A percentile compares a stretch with the other conserved stretches of the same genome.
Evolutionary conservation across 192 early-diverging fungal species (phyloP).

Genomic region (Linnemannia schmuckeri): DNA sequence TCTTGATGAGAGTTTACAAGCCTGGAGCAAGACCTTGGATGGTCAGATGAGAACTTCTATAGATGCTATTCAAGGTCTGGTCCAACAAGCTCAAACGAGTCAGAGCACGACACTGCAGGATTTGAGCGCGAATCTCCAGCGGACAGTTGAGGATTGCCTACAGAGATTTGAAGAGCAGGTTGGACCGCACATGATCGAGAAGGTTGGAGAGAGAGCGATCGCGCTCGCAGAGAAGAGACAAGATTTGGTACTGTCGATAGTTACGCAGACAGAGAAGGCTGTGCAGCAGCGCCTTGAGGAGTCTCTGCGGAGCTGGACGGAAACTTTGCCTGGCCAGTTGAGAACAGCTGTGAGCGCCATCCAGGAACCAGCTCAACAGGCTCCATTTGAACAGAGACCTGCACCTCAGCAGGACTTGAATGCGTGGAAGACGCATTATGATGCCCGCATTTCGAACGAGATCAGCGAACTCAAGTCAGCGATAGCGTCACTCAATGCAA

Average conservation of each 20-base stretch:
- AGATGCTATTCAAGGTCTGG: not conserved
- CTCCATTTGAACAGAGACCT: not conserved
- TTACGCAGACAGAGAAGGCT: not conserved
- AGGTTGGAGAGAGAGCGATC: not conserved
- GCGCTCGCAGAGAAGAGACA: not conserved
- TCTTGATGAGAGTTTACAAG: not conserved
- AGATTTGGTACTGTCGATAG: not conserved
- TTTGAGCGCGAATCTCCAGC: not conserved
- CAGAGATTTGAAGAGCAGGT: not conserved
- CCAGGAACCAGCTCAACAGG: not conserved
- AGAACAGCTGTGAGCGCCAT: not conserved
- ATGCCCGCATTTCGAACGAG: not conserved
- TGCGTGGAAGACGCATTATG: not conserved
- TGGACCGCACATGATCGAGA: not conserved
- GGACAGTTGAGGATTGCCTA: not conserved
- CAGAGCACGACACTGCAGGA: not conserved
- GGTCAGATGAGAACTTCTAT: not conserved
- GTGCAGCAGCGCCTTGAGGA: not conserved
- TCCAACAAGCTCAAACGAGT: not conserved
- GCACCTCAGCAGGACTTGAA: not conserved
- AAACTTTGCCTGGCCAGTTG: not conserved
- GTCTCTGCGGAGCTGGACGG: not conserved
- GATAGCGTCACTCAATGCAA: not conserved
- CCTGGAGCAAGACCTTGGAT: not conserved
- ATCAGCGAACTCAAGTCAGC: not conserved